Evolutionary conservation across 306 rosid genomes (phyloP).

Genomic region (Carpinus fangiana): DNA sequence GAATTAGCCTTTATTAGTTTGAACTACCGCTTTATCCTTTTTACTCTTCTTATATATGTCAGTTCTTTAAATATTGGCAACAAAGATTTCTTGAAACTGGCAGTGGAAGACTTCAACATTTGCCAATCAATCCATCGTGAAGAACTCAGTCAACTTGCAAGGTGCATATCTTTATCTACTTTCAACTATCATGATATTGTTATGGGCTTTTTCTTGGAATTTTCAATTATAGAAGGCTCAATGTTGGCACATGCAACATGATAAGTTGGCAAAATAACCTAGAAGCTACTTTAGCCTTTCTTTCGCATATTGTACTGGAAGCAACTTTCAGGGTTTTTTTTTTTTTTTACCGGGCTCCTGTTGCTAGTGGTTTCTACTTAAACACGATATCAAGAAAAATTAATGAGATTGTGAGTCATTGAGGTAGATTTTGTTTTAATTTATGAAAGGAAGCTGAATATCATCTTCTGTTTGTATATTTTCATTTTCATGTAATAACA

Average conservation of each 20-base stretch:
- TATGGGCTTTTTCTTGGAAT: not conserved
- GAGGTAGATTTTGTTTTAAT: not conserved
- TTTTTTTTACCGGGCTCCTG: not conserved
- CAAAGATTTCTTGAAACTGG: conserved; percentile 64
- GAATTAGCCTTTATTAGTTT: not conserved
- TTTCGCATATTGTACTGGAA: not conserved
- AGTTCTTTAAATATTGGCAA: conserved; percentile 64
- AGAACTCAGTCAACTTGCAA: conserved; percentile 61
- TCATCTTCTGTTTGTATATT: not conserved
- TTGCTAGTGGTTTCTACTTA: not conserved
- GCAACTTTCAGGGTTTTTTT: not conserved
- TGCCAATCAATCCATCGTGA: conserved; percentile 61
- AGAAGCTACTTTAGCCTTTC: conserved; percentile 2
- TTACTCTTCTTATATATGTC: conserved; percentile 7
- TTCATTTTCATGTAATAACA: conserved; percentile 29
- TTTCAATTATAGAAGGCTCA: conserved; percentile 6
- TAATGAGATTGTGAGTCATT: not conserved
- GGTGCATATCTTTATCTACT: conserved; percentile 35
- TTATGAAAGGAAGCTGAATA: not conserved
- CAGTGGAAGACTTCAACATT: conserved; percentile 75
- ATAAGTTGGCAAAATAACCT: not conserved
- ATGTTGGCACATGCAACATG: not conserved
- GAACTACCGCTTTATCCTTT: not conserved
- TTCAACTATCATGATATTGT: not conserved
- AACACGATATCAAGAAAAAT: not conserved